These are phyloP conservation scores for Entrophospora sp. DNA, from an alignment of 192 early-diverging fungal species.

Conservation along the genomic window DNA sequence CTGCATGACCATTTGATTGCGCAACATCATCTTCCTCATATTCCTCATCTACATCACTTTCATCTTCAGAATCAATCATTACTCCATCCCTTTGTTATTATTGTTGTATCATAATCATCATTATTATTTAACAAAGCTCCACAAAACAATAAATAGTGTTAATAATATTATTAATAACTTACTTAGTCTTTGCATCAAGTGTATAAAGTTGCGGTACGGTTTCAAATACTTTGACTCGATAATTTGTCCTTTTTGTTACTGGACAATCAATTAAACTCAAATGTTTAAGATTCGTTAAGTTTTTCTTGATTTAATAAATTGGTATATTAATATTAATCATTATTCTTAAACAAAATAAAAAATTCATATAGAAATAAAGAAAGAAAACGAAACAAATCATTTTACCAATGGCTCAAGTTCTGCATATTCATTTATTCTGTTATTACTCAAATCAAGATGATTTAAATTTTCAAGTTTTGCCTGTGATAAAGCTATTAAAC, in stretches of 20 bases:
- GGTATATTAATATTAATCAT: too few relatives aligned
- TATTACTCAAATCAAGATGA: conserved; percentile 29
- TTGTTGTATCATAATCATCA: too few relatives aligned
- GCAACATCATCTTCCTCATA: neutral
- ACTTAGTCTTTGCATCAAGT: conserved; percentile 31
- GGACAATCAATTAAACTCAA: conserved; percentile 24
- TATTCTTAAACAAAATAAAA: neutral
- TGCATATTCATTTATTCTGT: conserved; percentile 23
- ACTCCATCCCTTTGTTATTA: neutral
- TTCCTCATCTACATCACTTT: neutral
- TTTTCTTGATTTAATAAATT: too few relatives aligned
- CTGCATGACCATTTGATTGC: neutral
- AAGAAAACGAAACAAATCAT: too few relatives aligned
- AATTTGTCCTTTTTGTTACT: conserved; percentile 16
- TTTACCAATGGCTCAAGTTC: conserved; percentile 29
- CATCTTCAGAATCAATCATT: neutral
- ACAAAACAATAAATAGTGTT: neutral
- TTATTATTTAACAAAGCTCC: neutral
- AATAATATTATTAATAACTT: neutral
- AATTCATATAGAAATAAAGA: neutral
- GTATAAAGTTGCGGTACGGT: conserved; percentile 28
- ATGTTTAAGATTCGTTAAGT: conserved; percentile 25
- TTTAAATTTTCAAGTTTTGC: conserved; percentile 28
- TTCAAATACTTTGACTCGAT: conserved; percentile 29
- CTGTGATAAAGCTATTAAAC: conserved; percentile 27